Evolutionary conservation across 2,329 filamentous ascomycete species (phyloP).

Genomic region (Fusarium keratoplasticum): DNA sequence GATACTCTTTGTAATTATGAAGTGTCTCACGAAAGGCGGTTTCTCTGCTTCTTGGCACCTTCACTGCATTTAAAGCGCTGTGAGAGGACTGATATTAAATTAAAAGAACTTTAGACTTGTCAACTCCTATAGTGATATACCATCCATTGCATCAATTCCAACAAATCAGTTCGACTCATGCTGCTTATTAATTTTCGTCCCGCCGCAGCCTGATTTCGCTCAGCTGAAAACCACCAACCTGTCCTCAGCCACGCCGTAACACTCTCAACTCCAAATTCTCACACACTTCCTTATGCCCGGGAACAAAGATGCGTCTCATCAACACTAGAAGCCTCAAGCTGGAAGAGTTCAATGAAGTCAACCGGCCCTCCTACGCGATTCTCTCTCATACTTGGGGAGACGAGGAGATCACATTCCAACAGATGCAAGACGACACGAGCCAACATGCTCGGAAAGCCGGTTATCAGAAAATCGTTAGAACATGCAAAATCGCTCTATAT

Average conservation of each 20-base stretch:
- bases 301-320: not conserved
- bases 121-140: not conserved
- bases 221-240: not conserved
- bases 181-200: not conserved
- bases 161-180: not conserved
- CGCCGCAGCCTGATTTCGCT: not conserved
- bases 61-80: not conserved
- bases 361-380: not conserved
- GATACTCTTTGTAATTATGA: too few species aligned
- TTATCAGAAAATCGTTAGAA: not conserved
- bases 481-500: not conserved
- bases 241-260: not conserved
- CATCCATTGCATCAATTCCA: not conserved
- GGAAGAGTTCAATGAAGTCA: not conserved
- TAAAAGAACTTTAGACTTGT: not conserved
- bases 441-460: not conserved
- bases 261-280: too few species aligned
- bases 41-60: too few species aligned
- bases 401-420: not conserved
- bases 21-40: too few species aligned
- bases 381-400: not conserved
- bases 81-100: not conserved
- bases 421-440: not conserved
- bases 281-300: too few species aligned
- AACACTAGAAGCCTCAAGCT: accelerated